Conservation (phyloP, 257 asterid genomes). For the Schizonepeta tenuifolia region DNA sequence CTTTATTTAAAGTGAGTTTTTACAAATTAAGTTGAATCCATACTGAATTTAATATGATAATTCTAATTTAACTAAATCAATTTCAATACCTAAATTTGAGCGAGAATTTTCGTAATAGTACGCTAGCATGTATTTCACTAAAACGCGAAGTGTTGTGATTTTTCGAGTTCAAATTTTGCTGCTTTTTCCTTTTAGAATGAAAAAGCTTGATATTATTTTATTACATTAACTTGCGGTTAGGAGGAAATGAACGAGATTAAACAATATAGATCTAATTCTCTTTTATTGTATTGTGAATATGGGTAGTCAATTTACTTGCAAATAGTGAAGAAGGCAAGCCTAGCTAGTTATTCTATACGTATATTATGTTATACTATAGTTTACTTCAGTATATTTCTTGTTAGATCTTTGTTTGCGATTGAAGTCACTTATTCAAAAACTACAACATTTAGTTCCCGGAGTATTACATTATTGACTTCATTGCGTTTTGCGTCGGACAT, state of each 20-base stretch:
- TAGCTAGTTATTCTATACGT: not conserved
- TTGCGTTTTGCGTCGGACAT: too few relatives aligned
- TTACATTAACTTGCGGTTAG: not conserved
- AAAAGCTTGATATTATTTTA: too few relatives aligned
- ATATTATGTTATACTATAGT: too few relatives aligned
- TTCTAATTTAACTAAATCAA: not conserved
- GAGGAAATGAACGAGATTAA: not conserved
- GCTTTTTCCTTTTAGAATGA: too few relatives aligned
- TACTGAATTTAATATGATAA: not conserved
- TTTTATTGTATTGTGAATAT: not conserved
- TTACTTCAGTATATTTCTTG: not conserved
- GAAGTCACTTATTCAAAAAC: not conserved
- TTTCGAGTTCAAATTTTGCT: not conserved
- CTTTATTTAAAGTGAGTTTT: not conserved
- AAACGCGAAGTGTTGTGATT: not conserved
- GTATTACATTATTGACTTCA: too few relatives aligned
- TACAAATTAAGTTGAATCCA: not conserved
- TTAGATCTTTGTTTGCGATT: not conserved
- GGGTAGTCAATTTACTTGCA: not conserved
- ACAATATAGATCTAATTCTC: too few relatives aligned
- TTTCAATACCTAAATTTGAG: not conserved
- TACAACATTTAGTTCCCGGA: not conserved
- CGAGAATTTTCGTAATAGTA: not conserved
- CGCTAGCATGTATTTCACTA: too few relatives aligned
- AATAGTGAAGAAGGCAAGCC: not conserved